Evolutionary conservation across 768 basidiomycete species (phyloP), one percentile per base, ranked within the genome.

Genomic region (Serendipita sp.): DNA sequence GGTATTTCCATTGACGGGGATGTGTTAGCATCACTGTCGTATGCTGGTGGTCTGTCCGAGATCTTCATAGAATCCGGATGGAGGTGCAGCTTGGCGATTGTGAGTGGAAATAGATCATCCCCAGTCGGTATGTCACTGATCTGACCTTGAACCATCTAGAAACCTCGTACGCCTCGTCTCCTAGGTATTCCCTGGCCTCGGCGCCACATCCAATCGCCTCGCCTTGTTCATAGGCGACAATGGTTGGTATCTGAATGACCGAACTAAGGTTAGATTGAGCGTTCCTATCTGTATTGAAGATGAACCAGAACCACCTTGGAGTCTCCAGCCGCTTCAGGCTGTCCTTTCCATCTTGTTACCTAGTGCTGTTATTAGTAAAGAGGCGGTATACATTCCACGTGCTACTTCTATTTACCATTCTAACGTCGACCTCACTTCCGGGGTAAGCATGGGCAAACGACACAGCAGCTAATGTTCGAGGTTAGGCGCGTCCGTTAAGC

Each of bases 11-110:
- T 37, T 11, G 32, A 16, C 7, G 35, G 18, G 38, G 38, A 13
- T 7, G 38, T 41, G 38, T 15, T 37, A 15, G 56, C 35, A 32
- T n/a, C 10, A 60, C 35, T 37, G 3, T n/a, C 56, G 28, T 60
- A 60, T 4, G 18, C 28, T 32, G 56, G 56, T 10, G 56, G 56
- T 4, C 10, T 16, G 56, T 60, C 56, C 10, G 56, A 60, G 35
- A 60, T 44, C 32, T 30, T 18, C 64, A 65, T 65, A 34, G 64
- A 28, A 16, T 56, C 45, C 18, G 65, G 65, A 46, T 65, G 65
- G 13, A 65, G 35, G 41, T 65, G 65, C 10, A 65, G 65, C 38
- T 56, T 56, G 11, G 35, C 10, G 10, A 8, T 4, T 10, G 24
- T 60, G 13, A 37, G 56, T 53, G 10, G n/a, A 7, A n/a, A 10